Evolutionary conservation across 192 early-diverging fungal genomes (phyloP).

Genomic region (Kickxella alabastrina): DNA sequence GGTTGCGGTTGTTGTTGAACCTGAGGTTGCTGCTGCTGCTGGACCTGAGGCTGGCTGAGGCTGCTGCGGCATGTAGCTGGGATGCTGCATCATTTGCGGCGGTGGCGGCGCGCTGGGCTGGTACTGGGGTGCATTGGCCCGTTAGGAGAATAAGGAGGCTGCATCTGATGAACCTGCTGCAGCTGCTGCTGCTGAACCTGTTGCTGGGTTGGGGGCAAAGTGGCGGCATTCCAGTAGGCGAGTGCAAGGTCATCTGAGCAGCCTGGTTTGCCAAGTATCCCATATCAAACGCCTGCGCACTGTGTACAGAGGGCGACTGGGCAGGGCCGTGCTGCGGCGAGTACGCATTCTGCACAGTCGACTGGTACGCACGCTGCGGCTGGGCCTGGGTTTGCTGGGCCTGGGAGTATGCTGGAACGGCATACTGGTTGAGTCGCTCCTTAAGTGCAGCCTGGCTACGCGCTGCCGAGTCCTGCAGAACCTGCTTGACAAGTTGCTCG

Average conservation of each 20-base stretch:
- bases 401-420: constrained; percentile 12
- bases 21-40: constrained; percentile 8
- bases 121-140: constrained; percentile 25
- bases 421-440: constrained; percentile 57
- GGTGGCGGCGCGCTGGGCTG: constrained; percentile 30
- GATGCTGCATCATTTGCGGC: constrained; percentile 10
- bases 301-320: constrained; percentile 16
- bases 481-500: constrained; percentile 48
- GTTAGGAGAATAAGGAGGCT: constrained; percentile 15
- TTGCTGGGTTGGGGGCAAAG: constrained; percentile 2
- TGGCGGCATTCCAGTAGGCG: constrained; percentile 10
- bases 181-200: constrained; percentile 2
- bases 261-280: constrained; percentile 38
- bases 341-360: neutral
- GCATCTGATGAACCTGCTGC: constrained; percentile 15
- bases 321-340: constrained; percentile 6
- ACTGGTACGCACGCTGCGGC: constrained; percentile 8
- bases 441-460: constrained; percentile 57
- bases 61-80: constrained; percentile 2
- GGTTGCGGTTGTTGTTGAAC: constrained; percentile 9
- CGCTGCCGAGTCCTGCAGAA: constrained; percentile 52
- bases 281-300: constrained; percentile 33
- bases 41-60: constrained; percentile 16
- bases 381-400: constrained; percentile 7
- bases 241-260: constrained; percentile 34